Base-by-base conservation (phyloP, 352 stramenopile genomes). In the Pythium volutum region DNA sequence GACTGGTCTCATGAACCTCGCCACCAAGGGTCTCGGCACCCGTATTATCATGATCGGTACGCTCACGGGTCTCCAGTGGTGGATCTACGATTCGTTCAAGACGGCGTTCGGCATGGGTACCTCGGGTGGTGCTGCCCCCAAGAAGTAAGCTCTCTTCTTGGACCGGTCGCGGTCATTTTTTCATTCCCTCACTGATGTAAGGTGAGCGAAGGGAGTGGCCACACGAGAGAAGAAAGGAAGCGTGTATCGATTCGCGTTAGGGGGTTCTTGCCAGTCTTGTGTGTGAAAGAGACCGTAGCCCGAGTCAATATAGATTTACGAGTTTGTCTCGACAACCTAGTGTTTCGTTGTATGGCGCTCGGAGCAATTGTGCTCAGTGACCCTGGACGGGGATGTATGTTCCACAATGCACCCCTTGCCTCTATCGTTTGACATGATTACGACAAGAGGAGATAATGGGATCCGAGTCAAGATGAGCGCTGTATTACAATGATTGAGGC, bases 41-140 rank as follows among this genome's bases (percentile, higher is more conserved):
- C 89, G 93, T 83, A 97, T 98, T 70, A 77, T 98, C 75, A 98
- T 98, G 93, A 98, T 98, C 66, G 92, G 92, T 84, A 98, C 93
- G 58, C 87, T 98, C 59, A 98, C 93, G 16, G 93, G 93, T 86
- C 89, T 97, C 57, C 93, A 98, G 85, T 98, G 93, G 93, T 98
- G 93, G 90, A 98, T 98, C 77, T 98, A 98, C 77, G 93, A 97
- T 69, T 94, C 88, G 64, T 98, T 97, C 76, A 97, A 98, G 84
- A 95, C 88, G 66, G 84, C 81, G 57, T 88, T 94, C 62, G 91
- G 91, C 69, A 96, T 97, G 87, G 87, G 88, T 62, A 97, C 90
- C 65, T 89, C 87, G 50, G 90, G 90, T 71, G 89, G 89, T 45
- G 81, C 78, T 52, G 71, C 79, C 54, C 68, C 85, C 77, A 73